Percentiles rank a stretch among this genome's conserved stretches.
Conservation (phyloP, 208 protist genomes). For the Sergeia podlipaevii region DNA sequence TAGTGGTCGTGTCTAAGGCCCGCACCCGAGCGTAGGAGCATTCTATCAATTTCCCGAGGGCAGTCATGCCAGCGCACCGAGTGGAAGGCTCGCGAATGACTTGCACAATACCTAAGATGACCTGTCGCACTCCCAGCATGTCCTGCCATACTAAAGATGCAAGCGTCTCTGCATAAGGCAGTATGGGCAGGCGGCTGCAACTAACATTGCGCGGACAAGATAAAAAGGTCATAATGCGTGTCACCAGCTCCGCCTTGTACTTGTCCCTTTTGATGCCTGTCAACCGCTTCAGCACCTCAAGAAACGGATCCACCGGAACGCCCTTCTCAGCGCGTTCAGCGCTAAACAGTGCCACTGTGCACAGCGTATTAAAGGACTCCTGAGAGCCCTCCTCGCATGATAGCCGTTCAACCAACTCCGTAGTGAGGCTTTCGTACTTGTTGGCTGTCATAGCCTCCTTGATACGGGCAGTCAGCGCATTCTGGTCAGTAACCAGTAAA, state of each 20-base stretch:
- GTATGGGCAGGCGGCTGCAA: slow-evolving; percentile 63
- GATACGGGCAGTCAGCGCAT: slow-evolving; percentile 39
- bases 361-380: slow-evolving; percentile 68
- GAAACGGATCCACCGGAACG: slow-evolving; percentile 55
- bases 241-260: slow-evolving; percentile 60
- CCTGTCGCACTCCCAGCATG: slow-evolving; percentile 61
- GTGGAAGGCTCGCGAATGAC: slow-evolving; percentile 74
- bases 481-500: slow-evolving; percentile 64
- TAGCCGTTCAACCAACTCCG: slow-evolving; percentile 59
- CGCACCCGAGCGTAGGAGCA: slow-evolving; percentile 54
- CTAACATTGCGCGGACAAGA: slow-evolving; percentile 64
- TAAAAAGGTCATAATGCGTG: slow-evolving; percentile 64
- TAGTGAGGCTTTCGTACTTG: slow-evolving; percentile 45
- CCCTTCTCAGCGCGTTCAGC: slow-evolving; percentile 45
- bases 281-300: slow-evolving; percentile 50
- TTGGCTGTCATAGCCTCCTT: slow-evolving; percentile 43
- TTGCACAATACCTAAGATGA: slow-evolving; percentile 47
- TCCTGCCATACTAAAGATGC: slow-evolving; percentile 62
- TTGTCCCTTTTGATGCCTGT: slow-evolving; percentile 33
- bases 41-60: slow-evolving; percentile 83
- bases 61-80: slow-evolving; percentile 79
- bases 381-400: slow-evolving; percentile 30
- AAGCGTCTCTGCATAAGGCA: slow-evolving; percentile 79
- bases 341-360: slow-evolving; percentile 62
- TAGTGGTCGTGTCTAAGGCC: slow-evolving; percentile 43